phyloP scores from a whole-genome alignment of 176 grass and related monocot species.

The Panicum miliaceum region DNA sequence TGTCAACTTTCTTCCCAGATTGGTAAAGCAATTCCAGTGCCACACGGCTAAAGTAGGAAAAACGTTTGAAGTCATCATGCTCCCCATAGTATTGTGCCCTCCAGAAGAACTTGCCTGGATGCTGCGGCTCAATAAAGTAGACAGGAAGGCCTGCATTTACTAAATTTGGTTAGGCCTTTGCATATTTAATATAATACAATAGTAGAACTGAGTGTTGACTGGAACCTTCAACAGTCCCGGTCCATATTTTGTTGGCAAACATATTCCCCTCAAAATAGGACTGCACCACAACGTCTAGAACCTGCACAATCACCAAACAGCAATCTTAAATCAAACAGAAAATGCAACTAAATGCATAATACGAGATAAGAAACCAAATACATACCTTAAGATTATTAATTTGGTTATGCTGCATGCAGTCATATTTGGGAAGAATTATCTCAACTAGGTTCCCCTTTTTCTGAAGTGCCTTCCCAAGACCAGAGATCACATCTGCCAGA shows the following conservation, averaged over 20 bases:
- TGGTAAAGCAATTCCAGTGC: constrained; percentile 86
- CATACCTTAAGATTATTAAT: constrained; percentile 80
- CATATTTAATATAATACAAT: constrained; percentile 23
- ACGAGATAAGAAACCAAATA: constrained; percentile 29
- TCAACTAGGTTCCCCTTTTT: constrained; percentile 83
- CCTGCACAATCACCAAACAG: constrained; percentile 52
- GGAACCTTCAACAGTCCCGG: constrained; percentile 89
- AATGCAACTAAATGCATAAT: constrained; percentile 1
- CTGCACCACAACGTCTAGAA: constrained; percentile 69
- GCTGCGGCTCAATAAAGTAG: constrained; percentile 95
- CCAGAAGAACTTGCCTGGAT: constrained; percentile 87
- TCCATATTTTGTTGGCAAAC: constrained; percentile 98
- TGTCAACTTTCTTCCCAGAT: constrained; percentile 84
- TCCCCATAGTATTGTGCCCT: constrained; percentile 93
- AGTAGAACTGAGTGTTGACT: constrained; percentile 19
- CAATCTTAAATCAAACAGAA: constrained; percentile 24
- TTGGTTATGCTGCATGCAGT: constrained; percentile 83
- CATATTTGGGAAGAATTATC: constrained; percentile 96
- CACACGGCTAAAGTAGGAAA: constrained; percentile 87
- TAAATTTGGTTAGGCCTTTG: constrained; percentile 45
- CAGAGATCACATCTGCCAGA: constrained; percentile 93
- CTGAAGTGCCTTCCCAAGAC: constrained; percentile 88
- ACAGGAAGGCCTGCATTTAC: constrained; percentile 78
- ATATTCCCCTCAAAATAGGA: constrained; percentile 88
- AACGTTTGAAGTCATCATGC: constrained; percentile 93